These are phyloP conservation scores for Ophiocordyceps robertsii DNA, from an alignment of 2,329 filamentous ascomycete genomes.

Conservation along the genomic window DNA sequence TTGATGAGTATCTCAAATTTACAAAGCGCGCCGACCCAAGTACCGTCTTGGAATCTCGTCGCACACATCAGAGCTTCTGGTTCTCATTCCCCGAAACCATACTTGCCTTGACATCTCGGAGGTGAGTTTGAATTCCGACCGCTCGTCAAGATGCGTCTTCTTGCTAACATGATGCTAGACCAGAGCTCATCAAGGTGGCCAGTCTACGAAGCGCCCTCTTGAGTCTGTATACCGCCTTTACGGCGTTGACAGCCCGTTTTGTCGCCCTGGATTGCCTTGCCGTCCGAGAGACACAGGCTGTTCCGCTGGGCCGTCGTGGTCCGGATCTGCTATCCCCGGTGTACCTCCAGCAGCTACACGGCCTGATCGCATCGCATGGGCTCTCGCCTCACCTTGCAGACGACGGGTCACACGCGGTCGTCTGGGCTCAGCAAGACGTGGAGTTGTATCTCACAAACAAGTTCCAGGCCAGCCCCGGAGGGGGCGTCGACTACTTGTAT, in stretches of 20 bases:
- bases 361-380: constrained; percentile 10
- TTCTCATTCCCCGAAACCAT: constrained; percentile 35
- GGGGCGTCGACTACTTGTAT: constrained; percentile 27
- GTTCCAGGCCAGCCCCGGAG: constrained; percentile 27
- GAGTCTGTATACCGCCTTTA: constrained; percentile 26
- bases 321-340: constrained; percentile 13
- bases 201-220: constrained; percentile 4
- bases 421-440: constrained; percentile 7
- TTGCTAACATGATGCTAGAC: constrained; percentile 1
- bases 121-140: constrained; percentile 18
- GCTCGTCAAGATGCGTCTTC: neutral
- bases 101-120: constrained; percentile 16
- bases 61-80: constrained; percentile 37
- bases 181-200: constrained; percentile 1
- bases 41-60: constrained; percentile 27
- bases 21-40: constrained; percentile 19
- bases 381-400: constrained; percentile 4
- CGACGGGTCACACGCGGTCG: constrained; percentile 3
- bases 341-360: constrained; percentile 32
- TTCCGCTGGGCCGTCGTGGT: constrained; percentile 2
- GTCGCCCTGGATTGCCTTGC: constrained; percentile 30
- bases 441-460: constrained; percentile 24
- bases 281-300: constrained; percentile 7
- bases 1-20: constrained; percentile 32
- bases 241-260: constrained; percentile 38